phyloP scores from a whole-genome alignment of 1,139 yeast species.

The Hemisphaericaspora xylofermentans region DNA sequence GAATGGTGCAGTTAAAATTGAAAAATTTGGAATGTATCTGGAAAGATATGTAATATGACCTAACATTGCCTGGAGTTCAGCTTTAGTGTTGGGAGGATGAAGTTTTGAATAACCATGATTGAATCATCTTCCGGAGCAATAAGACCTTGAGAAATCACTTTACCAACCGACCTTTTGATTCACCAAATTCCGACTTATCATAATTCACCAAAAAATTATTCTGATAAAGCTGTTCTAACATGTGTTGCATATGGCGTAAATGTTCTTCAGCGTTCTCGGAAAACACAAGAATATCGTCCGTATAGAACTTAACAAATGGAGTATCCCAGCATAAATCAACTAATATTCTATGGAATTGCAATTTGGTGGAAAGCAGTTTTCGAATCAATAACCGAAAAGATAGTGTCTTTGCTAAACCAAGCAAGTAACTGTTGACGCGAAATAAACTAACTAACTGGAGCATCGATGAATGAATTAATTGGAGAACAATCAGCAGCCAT shows the following conservation, averaged over 20 bases:
- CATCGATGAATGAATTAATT: not conserved
- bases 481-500: not conserved
- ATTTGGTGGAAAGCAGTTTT: not conserved
- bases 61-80: not conserved
- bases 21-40: not conserved
- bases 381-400: not conserved
- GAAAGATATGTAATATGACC: not conserved
- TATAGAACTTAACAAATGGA: not conserved
- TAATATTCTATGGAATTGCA: not conserved
- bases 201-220: not conserved
- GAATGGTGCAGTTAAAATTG: not conserved
- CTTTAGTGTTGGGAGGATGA: not conserved
- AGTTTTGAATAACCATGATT: not conserved
- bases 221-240: not conserved
- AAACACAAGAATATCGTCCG: slow-evolving; percentile 1
- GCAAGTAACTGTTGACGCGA: not conserved
- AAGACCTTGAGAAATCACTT: not conserved
- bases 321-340: not conserved
- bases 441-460: not conserved
- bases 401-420: not conserved
- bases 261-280: not conserved
- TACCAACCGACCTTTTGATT: not conserved
- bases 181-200: not conserved
- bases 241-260: not conserved
- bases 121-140: not conserved